Base-by-base conservation (phyloP, 441 rosid species). In the Arabidopsis lyrata region DNA sequence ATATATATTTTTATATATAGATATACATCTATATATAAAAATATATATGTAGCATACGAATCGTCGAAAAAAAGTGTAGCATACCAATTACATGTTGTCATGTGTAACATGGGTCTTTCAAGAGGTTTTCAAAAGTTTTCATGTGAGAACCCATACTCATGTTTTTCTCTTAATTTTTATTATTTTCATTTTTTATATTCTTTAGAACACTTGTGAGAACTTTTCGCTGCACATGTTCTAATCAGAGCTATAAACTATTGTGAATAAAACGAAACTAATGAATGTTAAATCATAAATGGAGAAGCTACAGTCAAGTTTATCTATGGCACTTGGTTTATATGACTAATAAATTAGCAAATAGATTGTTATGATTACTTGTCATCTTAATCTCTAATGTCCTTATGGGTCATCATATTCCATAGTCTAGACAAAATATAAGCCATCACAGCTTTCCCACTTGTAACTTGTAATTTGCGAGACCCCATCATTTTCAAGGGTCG, bases 381-480 rank as follows among this genome's bases (percentile, higher is more conserved):
- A 62, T 68, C 75, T 24, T 45, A 36, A 62, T 76, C 70, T 63
- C 15, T 11, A 55, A 7, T 55, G 35, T 41, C 10, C 4, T 34
- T 59, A 49, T 53, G 56, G 20, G 22, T 75, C 42, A 62, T 69
- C 22, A 54, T 5, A 61, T 68, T 62, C 75, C 48, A 44, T 31
- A 53, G 5, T 55, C 36, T 13, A 52, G 15, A 24, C 14, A 8
- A 41, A 8, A 29, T 44, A 39, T 1, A 63, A 41, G 39, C 62
- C 66, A 70, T 45, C 67, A 41, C 13, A 44, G 6, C 38, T 32
- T 42, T 0, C 73, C 73, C 80, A 77, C 73, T 77, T 77, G 80
- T 76, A 57, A 63, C 50, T 55, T 63, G 71, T 56, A 49, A 48
- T 38, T 62, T 36, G 52, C 20, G 9, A 38, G 47, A 31, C 70